phyloP scores from a whole-genome alignment of 495 filamentous ascomycete genomes.

The Platismatia glauca region DNA sequence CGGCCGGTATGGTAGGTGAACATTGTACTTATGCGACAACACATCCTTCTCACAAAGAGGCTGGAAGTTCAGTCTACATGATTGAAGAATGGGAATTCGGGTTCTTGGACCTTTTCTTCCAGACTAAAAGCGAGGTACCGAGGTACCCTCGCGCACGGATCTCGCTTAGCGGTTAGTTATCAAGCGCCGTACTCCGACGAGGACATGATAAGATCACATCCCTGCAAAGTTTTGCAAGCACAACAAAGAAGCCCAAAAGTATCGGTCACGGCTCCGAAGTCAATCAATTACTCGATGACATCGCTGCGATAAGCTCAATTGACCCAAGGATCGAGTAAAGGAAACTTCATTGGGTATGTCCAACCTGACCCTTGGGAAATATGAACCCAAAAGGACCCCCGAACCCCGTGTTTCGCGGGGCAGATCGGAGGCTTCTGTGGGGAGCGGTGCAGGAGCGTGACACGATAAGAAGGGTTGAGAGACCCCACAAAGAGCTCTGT shows the following conservation, averaged over 20 bases:
- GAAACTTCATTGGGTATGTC: neutral
- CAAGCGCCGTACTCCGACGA: neutral
- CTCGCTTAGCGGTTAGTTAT: constrained; percentile 4
- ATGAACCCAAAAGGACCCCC: neutral
- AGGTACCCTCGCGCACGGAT: neutral
- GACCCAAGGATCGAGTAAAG: constrained; percentile 1
- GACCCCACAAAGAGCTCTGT: constrained; percentile 15
- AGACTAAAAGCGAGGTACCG: too few species aligned
- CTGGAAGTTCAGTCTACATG: neutral
- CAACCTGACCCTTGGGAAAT: neutral
- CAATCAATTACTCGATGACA: constrained; percentile 5
- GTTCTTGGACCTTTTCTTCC: too few species aligned
- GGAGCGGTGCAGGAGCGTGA: constrained; percentile 3
- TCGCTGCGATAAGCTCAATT: constrained; percentile 2
- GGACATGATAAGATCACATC: too few species aligned
- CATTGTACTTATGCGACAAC: neutral
- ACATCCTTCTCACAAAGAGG: neutral
- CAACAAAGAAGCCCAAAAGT: neutral
- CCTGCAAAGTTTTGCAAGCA: neutral
- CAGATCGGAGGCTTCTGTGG: neutral
- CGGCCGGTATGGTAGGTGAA: neutral
- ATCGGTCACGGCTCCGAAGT: constrained; percentile 1
- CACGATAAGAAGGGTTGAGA: constrained; percentile 10
- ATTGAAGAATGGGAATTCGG: too few species aligned
- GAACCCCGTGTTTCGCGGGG: neutral